phyloP scores from a whole-genome alignment of 306 rosid species.

The Corylus avellana region DNA sequence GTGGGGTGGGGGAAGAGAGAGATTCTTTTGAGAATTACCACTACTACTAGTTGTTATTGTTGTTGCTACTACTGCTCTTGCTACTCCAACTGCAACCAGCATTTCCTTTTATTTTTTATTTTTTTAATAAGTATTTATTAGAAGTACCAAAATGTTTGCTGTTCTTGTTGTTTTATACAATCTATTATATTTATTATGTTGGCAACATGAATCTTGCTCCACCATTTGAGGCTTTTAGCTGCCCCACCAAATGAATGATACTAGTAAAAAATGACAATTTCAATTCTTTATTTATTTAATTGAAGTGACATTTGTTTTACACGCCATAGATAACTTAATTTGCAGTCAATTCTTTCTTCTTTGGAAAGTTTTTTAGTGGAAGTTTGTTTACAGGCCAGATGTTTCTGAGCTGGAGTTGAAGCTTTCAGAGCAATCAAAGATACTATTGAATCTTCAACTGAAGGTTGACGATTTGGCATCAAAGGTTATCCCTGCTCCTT shows the following conservation, averaged over 20 bases:
- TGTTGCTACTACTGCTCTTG: not conserved
- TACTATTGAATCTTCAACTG: slow-evolving; percentile 83
- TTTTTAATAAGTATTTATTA: not conserved
- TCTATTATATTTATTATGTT: not conserved
- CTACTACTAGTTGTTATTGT: not conserved
- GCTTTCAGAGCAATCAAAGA: slow-evolving; percentile 89
- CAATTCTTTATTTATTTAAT: too few relatives aligned
- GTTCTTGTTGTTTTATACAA: not conserved
- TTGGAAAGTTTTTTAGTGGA: slow-evolving; percentile 17
- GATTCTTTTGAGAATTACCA: not conserved
- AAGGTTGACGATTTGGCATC: slow-evolving; percentile 96
- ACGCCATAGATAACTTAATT: not conserved
- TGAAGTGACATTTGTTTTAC: not conserved
- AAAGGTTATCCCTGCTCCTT: slow-evolving; percentile 52
- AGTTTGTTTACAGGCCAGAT: slow-evolving; percentile 76
- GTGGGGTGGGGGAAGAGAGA: not conserved
- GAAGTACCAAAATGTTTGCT: not conserved
- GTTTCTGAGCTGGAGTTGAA: slow-evolving; percentile 90
- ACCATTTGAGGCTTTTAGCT: not conserved
- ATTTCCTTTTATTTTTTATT: not conserved
- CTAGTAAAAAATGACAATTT: not conserved
- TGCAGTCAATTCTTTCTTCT: not conserved
- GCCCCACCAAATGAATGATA: not conserved
- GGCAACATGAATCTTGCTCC: not conserved
- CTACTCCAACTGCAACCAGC: not conserved